Base-by-base conservation (phyloP, 768 basidiomycete species). In the Russula ochroleuca region DNA sequence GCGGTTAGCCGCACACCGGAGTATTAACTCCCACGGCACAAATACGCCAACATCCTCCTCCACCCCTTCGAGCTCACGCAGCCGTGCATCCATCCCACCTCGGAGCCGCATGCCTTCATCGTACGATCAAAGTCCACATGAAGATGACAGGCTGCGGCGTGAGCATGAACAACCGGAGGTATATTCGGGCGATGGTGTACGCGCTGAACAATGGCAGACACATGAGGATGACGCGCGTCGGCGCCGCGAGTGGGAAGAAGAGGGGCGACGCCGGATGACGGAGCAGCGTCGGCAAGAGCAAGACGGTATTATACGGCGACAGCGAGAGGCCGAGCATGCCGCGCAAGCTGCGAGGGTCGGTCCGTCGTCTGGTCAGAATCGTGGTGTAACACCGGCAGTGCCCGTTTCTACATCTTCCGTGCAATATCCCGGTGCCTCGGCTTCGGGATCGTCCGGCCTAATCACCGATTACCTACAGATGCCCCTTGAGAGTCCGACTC, bases 401-500 rank as follows among this genome's bases (percentile, higher is more conserved):
- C 75, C 67, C 43, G 54, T 50, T 54, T 43, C n/a, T n/a, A n/a
- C n/a, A n/a, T 13, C 11, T 3, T 14, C 28, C 11, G 10, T 59
- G 15, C 63, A 60, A 25, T 61, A 64, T 51, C 35, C 63, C 49
- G 13, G 48, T 25, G 14, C 19, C 10, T 4, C 58, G 13, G 17
- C 61, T 7, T n/a, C 63, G 40, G 62, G 54, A 47, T 7, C 50
- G 10, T 41, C 62, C 38, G 61, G 61, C 2, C 52, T 43, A 25
- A 40, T 47, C 61, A 59, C 33, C 49, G 70, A 5, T 58, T 65
- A 14, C 53, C 65, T 58, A 77, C 67, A 64, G 43, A 63, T 88
- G 76, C 86, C 88, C n/a, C 73, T 88, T 15, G 84, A 90, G 73
- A 86, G 79, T 67, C 88, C 87, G 40, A 78, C 78, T 11, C 38